These are phyloP conservation scores for Populus hybrid DNA, from an alignment of 441 rosid genomes.

Conservation along the genomic window DNA sequence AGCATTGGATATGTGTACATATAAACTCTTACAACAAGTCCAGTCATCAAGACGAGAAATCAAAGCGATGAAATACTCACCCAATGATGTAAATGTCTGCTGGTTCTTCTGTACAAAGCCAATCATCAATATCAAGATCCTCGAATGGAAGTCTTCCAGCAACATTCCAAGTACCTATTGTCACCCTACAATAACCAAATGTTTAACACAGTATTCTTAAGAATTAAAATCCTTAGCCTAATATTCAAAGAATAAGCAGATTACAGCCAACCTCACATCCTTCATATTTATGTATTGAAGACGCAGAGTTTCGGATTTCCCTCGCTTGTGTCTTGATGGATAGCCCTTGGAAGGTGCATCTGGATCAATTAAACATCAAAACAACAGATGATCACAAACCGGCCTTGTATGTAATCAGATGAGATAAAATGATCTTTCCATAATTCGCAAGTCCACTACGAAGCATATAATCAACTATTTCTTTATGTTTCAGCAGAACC, in stretches of 20 bases:
- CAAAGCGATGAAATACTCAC: conserved; percentile 31
- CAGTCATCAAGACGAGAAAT: neutral
- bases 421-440: neutral
- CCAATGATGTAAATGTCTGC: conserved; percentile 95
- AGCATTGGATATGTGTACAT: neutral
- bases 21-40: neutral
- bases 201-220: neutral
- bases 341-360: conserved; percentile 50
- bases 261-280: conserved; percentile 75
- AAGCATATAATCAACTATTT: neutral
- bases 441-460: neutral
- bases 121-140: conserved; percentile 75
- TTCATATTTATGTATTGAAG: conserved; percentile 83
- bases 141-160: conserved; percentile 80
- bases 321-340: conserved; percentile 66
- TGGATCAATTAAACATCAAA: conserved; percentile 15
- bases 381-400: neutral
- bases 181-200: conserved; percentile 46
- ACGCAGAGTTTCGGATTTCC: conserved; percentile 93
- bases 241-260: conserved; percentile 7
- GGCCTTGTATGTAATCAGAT: neutral
- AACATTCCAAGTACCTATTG: conserved; percentile 94
- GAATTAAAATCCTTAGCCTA: conserved; percentile 5
- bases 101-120: conserved; percentile 78
- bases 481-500: neutral